Evolutionary conservation across 441 rosid species (phyloP).

Genomic region (Populus tomentosa): DNA sequence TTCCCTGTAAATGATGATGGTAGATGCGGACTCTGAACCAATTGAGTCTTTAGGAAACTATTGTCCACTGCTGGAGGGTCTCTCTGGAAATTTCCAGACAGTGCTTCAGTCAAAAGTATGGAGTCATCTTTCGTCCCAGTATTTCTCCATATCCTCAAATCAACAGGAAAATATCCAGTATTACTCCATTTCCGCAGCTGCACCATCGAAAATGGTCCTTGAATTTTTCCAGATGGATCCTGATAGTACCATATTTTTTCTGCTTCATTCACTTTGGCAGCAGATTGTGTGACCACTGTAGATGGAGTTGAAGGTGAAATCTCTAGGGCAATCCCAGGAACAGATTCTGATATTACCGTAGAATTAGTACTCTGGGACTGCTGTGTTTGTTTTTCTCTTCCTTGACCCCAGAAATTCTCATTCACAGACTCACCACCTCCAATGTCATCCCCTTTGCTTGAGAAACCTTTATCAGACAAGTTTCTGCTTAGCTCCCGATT

Average conservation of each 20-base stretch:
- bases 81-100: constrained; percentile 61
- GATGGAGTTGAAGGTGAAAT: constrained; percentile 35
- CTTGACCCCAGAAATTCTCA: constrained; percentile 51
- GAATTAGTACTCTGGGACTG: constrained; percentile 34
- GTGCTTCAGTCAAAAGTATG: constrained; percentile 65
- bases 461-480: constrained; percentile 54
- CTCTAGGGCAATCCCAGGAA: constrained; percentile 36
- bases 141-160: constrained; percentile 75
- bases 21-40: constrained; percentile 25
- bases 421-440: constrained; percentile 46
- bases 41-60: constrained; percentile 36
- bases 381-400: constrained; percentile 53
- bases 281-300: constrained; percentile 31
- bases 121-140: constrained; percentile 62
- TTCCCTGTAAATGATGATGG: constrained; percentile 2
- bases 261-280: constrained; percentile 53
- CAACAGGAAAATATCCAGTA: constrained; percentile 83
- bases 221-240: constrained; percentile 91
- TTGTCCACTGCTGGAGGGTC: constrained; percentile 34
- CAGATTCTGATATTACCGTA: constrained; percentile 32
- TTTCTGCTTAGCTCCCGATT: constrained; percentile 59
- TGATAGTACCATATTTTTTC: constrained; percentile 88
- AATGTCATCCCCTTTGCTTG: constrained; percentile 47
- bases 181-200: constrained; percentile 94
- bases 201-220: constrained; percentile 90